Evolutionary conservation across 805 yeast genomes (phyloP).

Genomic region (Lipomyces sp.): DNA sequence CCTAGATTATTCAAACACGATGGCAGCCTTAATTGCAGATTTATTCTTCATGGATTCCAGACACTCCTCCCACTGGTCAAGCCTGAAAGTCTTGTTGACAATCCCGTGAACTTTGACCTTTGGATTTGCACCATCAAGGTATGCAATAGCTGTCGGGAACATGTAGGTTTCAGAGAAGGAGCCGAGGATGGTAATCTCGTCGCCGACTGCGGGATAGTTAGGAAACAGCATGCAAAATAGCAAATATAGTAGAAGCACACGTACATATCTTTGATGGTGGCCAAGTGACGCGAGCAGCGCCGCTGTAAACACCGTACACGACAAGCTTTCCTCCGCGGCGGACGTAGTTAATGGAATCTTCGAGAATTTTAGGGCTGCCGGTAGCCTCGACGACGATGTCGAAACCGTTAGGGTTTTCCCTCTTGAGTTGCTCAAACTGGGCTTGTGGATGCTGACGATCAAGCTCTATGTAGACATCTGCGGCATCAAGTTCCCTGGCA

Average conservation of each 20-base stretch:
- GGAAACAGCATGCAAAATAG: not conserved
- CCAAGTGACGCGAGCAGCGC: constrained; percentile 34
- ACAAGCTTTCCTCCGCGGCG: constrained; percentile 36
- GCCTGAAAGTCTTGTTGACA: constrained; percentile 33
- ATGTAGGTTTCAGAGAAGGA: constrained; percentile 36
- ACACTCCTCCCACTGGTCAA: constrained; percentile 37
- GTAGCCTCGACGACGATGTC: constrained; percentile 37
- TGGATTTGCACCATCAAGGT: constrained; percentile 34
- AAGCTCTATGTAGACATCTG: constrained; percentile 34
- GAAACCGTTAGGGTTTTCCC: constrained; percentile 33
- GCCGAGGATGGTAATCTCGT: constrained; percentile 35
- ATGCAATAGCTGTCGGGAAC: constrained; percentile 35
- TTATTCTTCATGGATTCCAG: constrained; percentile 34
- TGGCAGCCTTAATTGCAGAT: constrained; percentile 36
- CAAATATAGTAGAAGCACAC: not conserved
- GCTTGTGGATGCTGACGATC: constrained; percentile 28
- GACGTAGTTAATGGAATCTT: constrained; percentile 33
- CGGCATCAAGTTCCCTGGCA: constrained; percentile 31
- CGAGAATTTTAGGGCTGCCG: constrained; percentile 32
- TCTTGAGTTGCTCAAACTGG: constrained; percentile 29
- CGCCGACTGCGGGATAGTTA: constrained; percentile 26
- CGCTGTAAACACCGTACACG: constrained; percentile 34
- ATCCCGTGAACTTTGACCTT: constrained; percentile 35
- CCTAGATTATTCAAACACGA: constrained; percentile 23
- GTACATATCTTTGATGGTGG: constrained; percentile 33